Evolutionary conservation across 139 green algal species (phyloP).

Genomic region (Volvox africanus): DNA sequence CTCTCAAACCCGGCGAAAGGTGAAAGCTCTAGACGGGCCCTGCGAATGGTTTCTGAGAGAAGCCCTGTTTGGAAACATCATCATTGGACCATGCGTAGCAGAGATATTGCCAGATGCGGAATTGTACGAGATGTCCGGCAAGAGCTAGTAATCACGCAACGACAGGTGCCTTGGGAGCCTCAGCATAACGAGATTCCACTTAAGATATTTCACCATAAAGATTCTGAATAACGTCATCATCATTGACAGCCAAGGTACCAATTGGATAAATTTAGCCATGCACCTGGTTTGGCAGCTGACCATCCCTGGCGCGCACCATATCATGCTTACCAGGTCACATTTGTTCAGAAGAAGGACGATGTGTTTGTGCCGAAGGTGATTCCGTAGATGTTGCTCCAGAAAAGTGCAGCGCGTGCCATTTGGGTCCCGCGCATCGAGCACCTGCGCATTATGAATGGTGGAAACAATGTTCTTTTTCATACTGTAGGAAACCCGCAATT

Average conservation of each 20-base stretch:
- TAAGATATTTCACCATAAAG: slow-evolving; percentile 15
- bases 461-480: no score
- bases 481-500: no score
- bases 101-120: neutral
- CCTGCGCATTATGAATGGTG: slow-evolving; percentile 61
- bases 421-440: slow-evolving; percentile 97
- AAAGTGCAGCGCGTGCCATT: slow-evolving; percentile 94
- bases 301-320: no score
- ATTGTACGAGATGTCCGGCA: no score
- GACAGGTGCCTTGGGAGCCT: slow-evolving; percentile 38
- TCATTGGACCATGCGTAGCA: slow-evolving; percentile 50
- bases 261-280: no score
- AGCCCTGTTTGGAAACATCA: slow-evolving; percentile 68
- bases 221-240: slow-evolving; percentile 1
- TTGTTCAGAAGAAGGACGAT: slow-evolving; percentile 99
- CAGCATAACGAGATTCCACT: slow-evolving; percentile 84
- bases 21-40: slow-evolving; percentile 77
- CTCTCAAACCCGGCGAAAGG: slow-evolving; percentile 79
- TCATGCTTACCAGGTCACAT: slow-evolving; percentile 89
- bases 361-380: slow-evolving; percentile 96
- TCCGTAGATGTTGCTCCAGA: slow-evolving; percentile 95
- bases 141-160: no score
- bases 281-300: no score
- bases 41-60: slow-evolving; percentile 82
- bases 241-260: slow-evolving; percentile 7